Conservation (phyloP, 2,329 filamentous ascomycete genomes). For the Teratosphaeriaceae sp. region DNA sequence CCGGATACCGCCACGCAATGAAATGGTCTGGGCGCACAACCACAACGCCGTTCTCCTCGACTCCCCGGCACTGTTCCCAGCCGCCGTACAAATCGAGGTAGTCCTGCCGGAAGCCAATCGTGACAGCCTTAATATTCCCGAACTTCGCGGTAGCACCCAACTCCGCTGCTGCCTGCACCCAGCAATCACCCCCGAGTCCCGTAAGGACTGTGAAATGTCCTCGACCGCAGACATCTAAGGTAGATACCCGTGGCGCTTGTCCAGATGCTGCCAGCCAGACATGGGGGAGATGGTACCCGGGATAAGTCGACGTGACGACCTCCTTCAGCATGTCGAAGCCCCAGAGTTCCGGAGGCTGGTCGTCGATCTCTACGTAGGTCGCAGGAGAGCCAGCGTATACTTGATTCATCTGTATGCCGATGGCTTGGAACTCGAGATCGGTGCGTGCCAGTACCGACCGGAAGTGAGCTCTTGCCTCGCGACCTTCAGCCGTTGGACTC, state of each 20-base stretch:
- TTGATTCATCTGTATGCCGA: conserved; percentile 54
- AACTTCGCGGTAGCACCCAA: background rate
- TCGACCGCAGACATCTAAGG: background rate
- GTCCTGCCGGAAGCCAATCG: background rate
- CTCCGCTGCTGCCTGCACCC: background rate
- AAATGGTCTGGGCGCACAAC: background rate
- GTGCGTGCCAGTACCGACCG: conserved; percentile 7
- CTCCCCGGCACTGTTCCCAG: background rate
- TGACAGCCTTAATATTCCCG: background rate
- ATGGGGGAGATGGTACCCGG: conserved; percentile 53
- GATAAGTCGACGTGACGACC: conserved; percentile 38
- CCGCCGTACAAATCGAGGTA: background rate
- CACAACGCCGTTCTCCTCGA: background rate
- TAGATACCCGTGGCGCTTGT: background rate
- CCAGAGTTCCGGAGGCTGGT: conserved; percentile 21
- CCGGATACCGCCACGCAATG: background rate
- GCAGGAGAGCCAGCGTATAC: conserved; percentile 37
- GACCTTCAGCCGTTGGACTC: background rate
- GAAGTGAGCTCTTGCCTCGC: conserved; percentile 3
- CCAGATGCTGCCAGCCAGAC: conserved; percentile 44
- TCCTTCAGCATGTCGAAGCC: conserved; percentile 35
- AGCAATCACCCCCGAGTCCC: background rate
- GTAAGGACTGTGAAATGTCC: background rate
- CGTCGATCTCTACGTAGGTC: conserved; percentile 34
- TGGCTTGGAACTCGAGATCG: conserved; percentile 37